Percentiles rank a stretch among this genome's conserved stretches.
Conservation (phyloP, 129 eudicot species). For the Glebionis coronaria region DNA sequence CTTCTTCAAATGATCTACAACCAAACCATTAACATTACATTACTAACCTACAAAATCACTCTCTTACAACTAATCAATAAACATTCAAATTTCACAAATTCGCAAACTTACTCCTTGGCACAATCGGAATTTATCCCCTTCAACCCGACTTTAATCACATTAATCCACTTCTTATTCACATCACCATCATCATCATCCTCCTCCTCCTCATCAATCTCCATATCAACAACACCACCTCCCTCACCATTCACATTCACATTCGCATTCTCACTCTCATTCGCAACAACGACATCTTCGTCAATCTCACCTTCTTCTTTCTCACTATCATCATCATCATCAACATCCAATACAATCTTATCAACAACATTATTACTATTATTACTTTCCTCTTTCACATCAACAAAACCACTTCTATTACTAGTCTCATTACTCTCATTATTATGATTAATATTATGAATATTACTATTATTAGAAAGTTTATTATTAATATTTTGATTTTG, state of each 20-base stretch:
- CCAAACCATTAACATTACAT: conserved; percentile 16
- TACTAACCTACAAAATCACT: not conserved
- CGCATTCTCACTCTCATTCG: conserved; percentile 23
- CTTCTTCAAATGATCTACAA: conserved; percentile 56
- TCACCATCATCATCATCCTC: conserved; percentile 32
- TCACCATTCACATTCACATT: conserved; percentile 56
- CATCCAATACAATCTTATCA: conserved; percentile 36
- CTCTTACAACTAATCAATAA: conserved; percentile 11
- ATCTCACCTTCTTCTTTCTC: conserved; percentile 70
- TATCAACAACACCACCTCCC: conserved; percentile 45
- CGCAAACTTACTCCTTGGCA: conserved; percentile 59
- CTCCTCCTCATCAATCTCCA: not conserved
- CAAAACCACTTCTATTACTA: not conserved
- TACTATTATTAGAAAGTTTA: conserved; percentile 16
- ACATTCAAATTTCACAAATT: not conserved
- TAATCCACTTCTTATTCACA: conserved; percentile 37
- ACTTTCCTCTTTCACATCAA: too few relatives aligned
- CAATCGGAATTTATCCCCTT: conserved; percentile 45
- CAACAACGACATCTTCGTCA: conserved; percentile 32
- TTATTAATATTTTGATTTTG: conserved; percentile 45
- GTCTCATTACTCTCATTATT: conserved; percentile 4
- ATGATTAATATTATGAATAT: not conserved
- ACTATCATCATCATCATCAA: conserved; percentile 42
- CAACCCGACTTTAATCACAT: conserved; percentile 47
- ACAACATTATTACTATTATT: not conserved